Evolutionary conservation across 768 basidiomycete genomes (phyloP), one percentile per base, ranked within the genome.

Genomic region (Auriscalpium vulgare): DNA sequence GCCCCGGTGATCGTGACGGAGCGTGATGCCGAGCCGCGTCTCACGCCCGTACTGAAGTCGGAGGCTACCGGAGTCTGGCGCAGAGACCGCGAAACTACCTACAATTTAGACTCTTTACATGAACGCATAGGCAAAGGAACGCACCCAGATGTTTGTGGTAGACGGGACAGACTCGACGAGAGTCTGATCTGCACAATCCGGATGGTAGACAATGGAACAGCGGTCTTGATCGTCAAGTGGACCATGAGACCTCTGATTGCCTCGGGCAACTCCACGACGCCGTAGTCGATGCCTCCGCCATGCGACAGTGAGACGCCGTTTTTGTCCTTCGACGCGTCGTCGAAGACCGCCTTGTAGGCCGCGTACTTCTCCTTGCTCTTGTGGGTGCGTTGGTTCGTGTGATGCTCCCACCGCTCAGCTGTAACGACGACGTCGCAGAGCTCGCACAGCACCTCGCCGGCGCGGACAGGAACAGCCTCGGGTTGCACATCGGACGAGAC

Each of bases 241-340:
- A 47, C 54, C 9, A 38, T 48, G 23, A 62, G 56, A 2, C 64
- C 65, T 16, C 35, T 48, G 8, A 54, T 45, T 1, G 72, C 74
- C n/a, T 62, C 65, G 0, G 56, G 55, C 4, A 68, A 63, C n/a
- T 78, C 75, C 5, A 85, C 63, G 38, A 84, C 68, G 3, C 74
- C 81, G 51, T 85, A 78, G 61, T 85, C 75, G 11, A 79, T 64
- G 7, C 69, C 66, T 1, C 75, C 76, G 14, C 13, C 40, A 43
- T 43, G 40, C 14, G 40, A 43, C 14, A 43, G 13, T 14, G 40
- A 43, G 14, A 43, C 40, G 13, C 40, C 40, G 40, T 43, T 13
- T 17, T 43, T 13, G 40, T 43, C 40, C 40, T 43, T 43, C 17
- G 40, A 43, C 14, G 40, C 40, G 17, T 43, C 40, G 40, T 43